Conservation (phyloP, 2,329 filamentous ascomycete genomes). For the Aspergillus latus region DNA sequence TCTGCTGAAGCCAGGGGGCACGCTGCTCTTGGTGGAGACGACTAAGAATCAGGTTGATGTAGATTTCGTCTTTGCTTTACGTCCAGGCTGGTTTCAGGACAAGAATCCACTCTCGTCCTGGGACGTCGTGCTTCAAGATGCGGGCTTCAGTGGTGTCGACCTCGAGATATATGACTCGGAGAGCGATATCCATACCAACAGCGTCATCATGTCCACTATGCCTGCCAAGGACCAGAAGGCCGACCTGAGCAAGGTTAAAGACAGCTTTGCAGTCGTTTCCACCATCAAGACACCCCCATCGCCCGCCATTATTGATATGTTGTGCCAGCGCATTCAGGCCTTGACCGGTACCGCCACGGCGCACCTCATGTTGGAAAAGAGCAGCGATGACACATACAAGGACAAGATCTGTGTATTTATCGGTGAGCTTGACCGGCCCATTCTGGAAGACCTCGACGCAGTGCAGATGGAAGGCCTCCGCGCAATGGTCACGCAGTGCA, state of each 20-base stretch:
- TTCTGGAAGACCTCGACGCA: not conserved
- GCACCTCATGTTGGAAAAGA: not conserved
- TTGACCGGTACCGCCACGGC: not conserved
- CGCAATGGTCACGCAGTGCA: not conserved
- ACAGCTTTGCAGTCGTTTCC: not conserved
- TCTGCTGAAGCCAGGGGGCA: constrained; percentile 46
- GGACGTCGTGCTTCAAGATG: not conserved
- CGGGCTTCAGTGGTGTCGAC: not conserved
- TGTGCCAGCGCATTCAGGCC: not conserved
- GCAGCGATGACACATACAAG: not conserved
- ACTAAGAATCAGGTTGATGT: too few relatives aligned
- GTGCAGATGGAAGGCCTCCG: not conserved
- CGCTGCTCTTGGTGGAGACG: not conserved
- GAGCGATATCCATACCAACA: not conserved
- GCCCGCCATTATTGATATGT: not conserved
- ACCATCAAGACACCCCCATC: not conserved
- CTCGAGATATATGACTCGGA: not conserved
- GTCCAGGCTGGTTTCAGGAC: not conserved
- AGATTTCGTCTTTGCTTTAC: not conserved
- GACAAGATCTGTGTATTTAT: not conserved
- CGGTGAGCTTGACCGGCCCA: not conserved
- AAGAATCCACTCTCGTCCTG: not conserved
- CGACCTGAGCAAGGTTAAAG: not conserved
- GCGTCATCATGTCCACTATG: not conserved
- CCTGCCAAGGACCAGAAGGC: not conserved